phyloP scores from a whole-genome alignment of 495 filamentous ascomycete genomes.

The Neurospora tetraspora region DNA sequence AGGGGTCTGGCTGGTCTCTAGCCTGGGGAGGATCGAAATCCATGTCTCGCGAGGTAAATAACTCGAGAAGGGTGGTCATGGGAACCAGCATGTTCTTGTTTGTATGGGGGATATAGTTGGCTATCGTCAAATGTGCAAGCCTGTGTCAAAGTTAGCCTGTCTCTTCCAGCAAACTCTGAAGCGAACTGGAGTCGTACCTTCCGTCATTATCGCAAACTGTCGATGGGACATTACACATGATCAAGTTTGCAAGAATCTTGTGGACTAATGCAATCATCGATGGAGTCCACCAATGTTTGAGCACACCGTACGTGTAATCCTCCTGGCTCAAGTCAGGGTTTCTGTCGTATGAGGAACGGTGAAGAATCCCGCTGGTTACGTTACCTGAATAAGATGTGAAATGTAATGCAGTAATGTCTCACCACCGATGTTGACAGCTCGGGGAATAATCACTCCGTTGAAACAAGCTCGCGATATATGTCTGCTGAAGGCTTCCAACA shows the following conservation, averaged over 20 bases:
- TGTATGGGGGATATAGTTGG: neutral
- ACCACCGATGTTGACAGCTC: neutral
- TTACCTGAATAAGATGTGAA: neutral
- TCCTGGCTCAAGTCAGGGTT: neutral
- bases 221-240: neutral
- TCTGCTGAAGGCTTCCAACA: neutral
- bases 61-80: neutral
- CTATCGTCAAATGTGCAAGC: neutral
- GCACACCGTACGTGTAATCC: accelerated
- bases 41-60: neutral
- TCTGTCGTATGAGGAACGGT: neutral
- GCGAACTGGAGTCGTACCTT: neutral
- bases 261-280: neutral
- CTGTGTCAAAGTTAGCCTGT: neutral
- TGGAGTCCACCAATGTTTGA: neutral
- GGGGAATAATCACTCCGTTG: neutral
- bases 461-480: neutral
- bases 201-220: neutral
- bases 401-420: neutral
- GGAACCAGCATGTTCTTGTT: neutral
- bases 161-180: neutral
- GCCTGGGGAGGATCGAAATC: neutral
- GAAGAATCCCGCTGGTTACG: neutral
- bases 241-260: neutral
- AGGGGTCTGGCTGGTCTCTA: neutral